These are phyloP conservation scores for Drechslera avenae DNA, from an alignment of 2,329 filamentous ascomycete species.

Conservation along the genomic window DNA sequence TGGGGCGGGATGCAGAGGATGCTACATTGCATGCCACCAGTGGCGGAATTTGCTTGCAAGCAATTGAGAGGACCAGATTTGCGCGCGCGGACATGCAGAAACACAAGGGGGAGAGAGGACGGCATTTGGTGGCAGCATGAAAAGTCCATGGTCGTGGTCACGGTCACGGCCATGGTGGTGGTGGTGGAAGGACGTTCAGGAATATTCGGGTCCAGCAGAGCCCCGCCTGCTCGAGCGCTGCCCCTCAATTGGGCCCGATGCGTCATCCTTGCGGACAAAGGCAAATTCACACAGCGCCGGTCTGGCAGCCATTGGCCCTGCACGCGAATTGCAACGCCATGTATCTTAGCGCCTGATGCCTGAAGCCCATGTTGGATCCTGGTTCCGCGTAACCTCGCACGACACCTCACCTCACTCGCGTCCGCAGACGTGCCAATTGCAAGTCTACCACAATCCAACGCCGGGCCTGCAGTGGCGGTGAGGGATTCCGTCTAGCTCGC, in stretches of 20 bases:
- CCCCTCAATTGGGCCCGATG: slow-evolving; percentile 32
- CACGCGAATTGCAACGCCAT: slow-evolving; percentile 31
- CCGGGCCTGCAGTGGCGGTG: slow-evolving; percentile 27
- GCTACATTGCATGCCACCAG: slow-evolving; percentile 38
- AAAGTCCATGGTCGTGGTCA: background rate
- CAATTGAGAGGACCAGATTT: slow-evolving; percentile 15
- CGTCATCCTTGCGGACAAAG: slow-evolving; percentile 33
- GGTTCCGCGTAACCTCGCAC: slow-evolving; percentile 32
- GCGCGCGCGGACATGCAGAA: slow-evolving; percentile 19
- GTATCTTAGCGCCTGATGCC: slow-evolving; percentile 28
- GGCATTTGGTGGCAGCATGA: slow-evolving; percentile 14
- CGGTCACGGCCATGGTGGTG: slow-evolving; percentile 17
- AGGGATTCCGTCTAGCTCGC: slow-evolving; percentile 24
- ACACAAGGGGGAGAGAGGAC: slow-evolving; percentile 21
- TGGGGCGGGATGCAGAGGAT: slow-evolving; percentile 44
- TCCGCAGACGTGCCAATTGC: slow-evolving; percentile 28
- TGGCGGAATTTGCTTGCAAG: slow-evolving; percentile 25
- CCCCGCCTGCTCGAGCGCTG: slow-evolving; percentile 24
- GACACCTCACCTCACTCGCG: slow-evolving; percentile 25
- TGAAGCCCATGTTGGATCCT: slow-evolving; percentile 21
- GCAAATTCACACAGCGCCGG: slow-evolving; percentile 17
- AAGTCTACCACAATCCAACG: slow-evolving; percentile 11
- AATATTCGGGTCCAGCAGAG: slow-evolving; percentile 34
- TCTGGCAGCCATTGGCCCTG: slow-evolving; percentile 29
- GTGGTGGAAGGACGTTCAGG: slow-evolving; percentile 31